These are phyloP conservation scores for Aspergillus pseudotamarii DNA, from an alignment of 2,329 filamentous ascomycete genomes.

Conservation along the genomic window DNA sequence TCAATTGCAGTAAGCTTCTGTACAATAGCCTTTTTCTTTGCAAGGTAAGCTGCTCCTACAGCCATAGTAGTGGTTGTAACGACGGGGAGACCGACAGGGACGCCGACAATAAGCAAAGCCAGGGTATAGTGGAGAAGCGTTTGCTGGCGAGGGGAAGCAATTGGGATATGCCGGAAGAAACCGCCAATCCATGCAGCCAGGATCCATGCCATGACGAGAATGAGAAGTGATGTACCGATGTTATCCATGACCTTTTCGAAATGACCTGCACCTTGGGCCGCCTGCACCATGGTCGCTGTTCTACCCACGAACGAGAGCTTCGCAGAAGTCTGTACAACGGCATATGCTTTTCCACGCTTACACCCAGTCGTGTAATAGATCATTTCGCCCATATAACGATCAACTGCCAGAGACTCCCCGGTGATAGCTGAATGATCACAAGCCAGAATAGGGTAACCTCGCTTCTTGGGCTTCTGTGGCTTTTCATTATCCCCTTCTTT, in stretches of 20 bases:
- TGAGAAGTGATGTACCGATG: conserved; percentile 72
- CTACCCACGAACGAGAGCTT: conserved; percentile 75
- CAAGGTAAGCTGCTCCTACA: conserved; percentile 75
- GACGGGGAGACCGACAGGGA: conserved; percentile 79
- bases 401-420: conserved; percentile 76
- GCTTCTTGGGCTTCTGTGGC: conserved; percentile 32
- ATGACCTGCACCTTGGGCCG: conserved; percentile 74
- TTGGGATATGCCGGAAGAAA: conserved; percentile 71
- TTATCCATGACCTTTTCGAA: conserved; percentile 84
- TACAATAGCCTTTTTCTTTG: conserved; percentile 76
- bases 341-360: conserved; percentile 77
- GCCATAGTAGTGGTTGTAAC: conserved; percentile 78
- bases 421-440: conserved; percentile 81
- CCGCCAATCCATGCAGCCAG: conserved; percentile 75
- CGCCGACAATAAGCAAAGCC: conserved; percentile 74
- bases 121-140: conserved; percentile 70
- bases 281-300: conserved; percentile 72
- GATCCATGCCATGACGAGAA: conserved; percentile 77
- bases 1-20: conserved; percentile 80
- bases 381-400: conserved; percentile 68
- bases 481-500: conserved; percentile 18
- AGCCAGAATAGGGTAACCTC: conserved; percentile 68
- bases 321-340: conserved; percentile 67
- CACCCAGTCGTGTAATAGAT: conserved; percentile 80
- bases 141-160: conserved; percentile 58